phyloP scores from a whole-genome alignment of 2,329 filamentous ascomycete genomes.

The Fusarium sp. region DNA sequence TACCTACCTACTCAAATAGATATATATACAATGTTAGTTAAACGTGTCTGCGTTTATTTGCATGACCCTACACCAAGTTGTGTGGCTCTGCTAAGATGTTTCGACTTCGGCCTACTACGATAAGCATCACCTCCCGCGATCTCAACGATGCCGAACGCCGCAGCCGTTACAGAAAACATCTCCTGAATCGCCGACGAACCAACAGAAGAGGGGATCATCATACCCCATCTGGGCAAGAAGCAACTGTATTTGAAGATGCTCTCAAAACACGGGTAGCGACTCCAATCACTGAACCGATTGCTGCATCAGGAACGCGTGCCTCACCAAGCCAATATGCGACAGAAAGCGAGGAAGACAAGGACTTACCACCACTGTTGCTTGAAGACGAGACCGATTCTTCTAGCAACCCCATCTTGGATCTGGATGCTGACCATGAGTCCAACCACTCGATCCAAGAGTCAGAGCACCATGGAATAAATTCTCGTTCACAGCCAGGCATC shows the following conservation, averaged over 20 bases:
- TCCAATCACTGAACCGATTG: not conserved
- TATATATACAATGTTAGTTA: too few relatives aligned
- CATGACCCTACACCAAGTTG: not conserved
- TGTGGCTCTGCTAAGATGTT: constrained; percentile 27
- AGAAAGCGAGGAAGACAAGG: not conserved
- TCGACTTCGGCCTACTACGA: constrained; percentile 38
- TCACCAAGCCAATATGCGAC: not conserved
- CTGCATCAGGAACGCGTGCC: not conserved
- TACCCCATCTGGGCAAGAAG: not conserved
- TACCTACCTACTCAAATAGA: too few relatives aligned
- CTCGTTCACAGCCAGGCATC: not conserved
- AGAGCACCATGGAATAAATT: not conserved
- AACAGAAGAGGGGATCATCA: not conserved
- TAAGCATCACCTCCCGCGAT: constrained; percentile 33
- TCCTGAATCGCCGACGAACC: not conserved
- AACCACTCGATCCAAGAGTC: not conserved
- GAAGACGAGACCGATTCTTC: not conserved
- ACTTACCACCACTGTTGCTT: not conserved
- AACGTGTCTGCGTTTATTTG: too few relatives aligned
- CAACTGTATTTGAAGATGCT: not conserved
- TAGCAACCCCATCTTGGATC: not conserved
- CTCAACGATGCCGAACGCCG: constrained; percentile 40
- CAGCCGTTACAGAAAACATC: constrained; percentile 39
- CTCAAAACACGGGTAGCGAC: not conserved
- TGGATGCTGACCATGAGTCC: not conserved